A percentile compares a stretch with the other conserved stretches of the same genome.
phyloP scores from a whole-genome alignment of 2,329 filamentous ascomycete genomes.

The Penicillium sp. region DNA sequence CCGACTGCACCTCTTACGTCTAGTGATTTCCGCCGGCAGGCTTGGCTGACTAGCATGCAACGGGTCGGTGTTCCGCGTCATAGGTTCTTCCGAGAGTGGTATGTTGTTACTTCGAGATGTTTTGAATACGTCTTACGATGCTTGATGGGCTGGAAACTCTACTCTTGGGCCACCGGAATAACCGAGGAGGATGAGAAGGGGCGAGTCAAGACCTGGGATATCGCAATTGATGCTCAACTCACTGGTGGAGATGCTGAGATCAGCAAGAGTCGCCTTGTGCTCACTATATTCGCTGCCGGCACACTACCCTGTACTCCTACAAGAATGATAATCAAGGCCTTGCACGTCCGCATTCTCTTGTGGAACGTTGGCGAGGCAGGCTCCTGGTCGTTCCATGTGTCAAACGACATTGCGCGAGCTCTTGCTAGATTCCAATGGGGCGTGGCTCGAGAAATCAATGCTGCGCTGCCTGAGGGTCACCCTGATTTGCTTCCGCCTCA shows the following conservation, averaged over 20 bases:
- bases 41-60: conserved; percentile 90
- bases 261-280: conserved; percentile 77
- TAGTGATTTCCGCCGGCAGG: conserved; percentile 79
- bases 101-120: conserved; percentile 75
- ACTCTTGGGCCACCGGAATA: conserved; percentile 74
- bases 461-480: conserved; percentile 48
- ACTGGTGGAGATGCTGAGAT: conserved; percentile 87
- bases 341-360: conserved; percentile 85
- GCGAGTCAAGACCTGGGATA: conserved; percentile 86
- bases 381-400: conserved; percentile 61
- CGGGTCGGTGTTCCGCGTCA: conserved; percentile 88
- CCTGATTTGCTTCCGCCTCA: conserved; percentile 73
- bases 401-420: conserved; percentile 69
- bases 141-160: conserved; percentile 71
- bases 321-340: conserved; percentile 83
- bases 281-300: conserved; percentile 83
- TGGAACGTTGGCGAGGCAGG: conserved; percentile 71
- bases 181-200: conserved; percentile 83
- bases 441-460: conserved; percentile 65
- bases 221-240: conserved; percentile 88
- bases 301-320: conserved; percentile 80
- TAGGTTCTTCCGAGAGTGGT: conserved; percentile 79
- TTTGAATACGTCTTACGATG: conserved; percentile 78
- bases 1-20: conserved; percentile 61
- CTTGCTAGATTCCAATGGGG: conserved; percentile 78